Percentiles rank a stretch among this genome's conserved stretches.
phyloP scores from a whole-genome alignment of 2,329 filamentous ascomycete species.

The Aspergillus terreus region DNA sequence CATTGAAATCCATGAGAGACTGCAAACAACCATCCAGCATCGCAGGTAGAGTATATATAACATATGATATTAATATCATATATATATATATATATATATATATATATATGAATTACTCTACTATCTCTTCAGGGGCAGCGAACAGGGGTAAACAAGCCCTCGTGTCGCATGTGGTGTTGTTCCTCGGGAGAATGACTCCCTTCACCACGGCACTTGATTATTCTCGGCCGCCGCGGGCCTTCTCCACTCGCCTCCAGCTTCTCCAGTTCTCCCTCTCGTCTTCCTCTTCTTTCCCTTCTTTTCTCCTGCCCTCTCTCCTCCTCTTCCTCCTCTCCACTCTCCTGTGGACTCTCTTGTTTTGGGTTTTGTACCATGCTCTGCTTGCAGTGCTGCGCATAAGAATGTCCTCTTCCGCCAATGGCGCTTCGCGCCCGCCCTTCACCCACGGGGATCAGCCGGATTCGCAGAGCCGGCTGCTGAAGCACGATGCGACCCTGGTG shows the following conservation, averaged over 20 bases:
- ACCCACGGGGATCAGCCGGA: conserved; percentile 27
- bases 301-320: conserved; percentile 10
- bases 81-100: no score
- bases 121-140: neutral
- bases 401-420: conserved; percentile 21
- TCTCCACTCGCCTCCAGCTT: neutral
- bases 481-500: conserved; percentile 45
- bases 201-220: no score
- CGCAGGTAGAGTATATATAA: neutral
- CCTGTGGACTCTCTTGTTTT: conserved; percentile 7
- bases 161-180: no score
- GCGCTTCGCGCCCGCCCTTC: conserved; percentile 19
- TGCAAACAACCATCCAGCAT: neutral
- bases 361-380: conserved; percentile 10
- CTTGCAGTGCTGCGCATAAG: conserved; percentile 4
- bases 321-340: conserved; percentile 7
- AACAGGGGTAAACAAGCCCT: neutral
- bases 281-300: conserved; percentile 8
- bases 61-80: no score
- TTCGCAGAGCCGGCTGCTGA: conserved; percentile 26
- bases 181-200: no score
- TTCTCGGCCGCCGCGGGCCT: neutral
- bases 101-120: no score
- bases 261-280: neutral
- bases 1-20: neutral